Percentiles rank a stretch among this genome's conserved stretches.
Conservation (phyloP, 768 basidiomycete genomes). For the Psilocybe azurescens region DNA sequence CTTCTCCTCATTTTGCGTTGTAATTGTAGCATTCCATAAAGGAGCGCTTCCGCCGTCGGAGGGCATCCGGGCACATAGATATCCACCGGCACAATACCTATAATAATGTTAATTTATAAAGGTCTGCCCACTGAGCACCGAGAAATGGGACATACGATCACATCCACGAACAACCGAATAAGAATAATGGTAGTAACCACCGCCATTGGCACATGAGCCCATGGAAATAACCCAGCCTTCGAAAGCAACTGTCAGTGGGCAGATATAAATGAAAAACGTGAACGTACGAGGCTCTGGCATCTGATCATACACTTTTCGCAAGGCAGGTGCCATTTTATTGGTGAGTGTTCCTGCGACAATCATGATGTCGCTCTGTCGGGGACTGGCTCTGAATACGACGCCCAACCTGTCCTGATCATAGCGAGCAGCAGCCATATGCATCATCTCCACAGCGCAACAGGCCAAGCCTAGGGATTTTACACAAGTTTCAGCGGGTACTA, state of each 20-base stretch:
- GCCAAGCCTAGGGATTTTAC: constrained; percentile 71
- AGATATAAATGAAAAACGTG: constrained; percentile 7
- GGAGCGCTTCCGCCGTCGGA: constrained; percentile 93
- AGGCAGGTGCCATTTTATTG: constrained; percentile 99
- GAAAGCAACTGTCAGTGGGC: constrained; percentile 4
- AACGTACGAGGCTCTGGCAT: constrained; percentile 95
- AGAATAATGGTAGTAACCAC: constrained; percentile 97
- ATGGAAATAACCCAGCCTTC: constrained; percentile 98
- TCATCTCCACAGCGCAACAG: constrained; percentile 99
- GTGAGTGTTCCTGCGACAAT: constrained; percentile 99
- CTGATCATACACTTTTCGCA: constrained; percentile 96
- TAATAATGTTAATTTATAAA: constrained; percentile 14
- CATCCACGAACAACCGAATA: constrained; percentile 99
- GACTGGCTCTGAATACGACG: constrained; percentile 98
- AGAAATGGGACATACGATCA: constrained; percentile 67
- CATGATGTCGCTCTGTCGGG: constrained; percentile 97
- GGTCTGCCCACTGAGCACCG: background rate
- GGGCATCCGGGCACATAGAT: constrained; percentile 98
- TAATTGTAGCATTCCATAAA: constrained; percentile 96
- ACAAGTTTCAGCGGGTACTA: constrained; percentile 8
- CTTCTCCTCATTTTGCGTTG: constrained; percentile 95
- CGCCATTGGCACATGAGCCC: constrained; percentile 99
- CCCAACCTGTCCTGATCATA: constrained; percentile 99
- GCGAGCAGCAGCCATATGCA: constrained; percentile 99
- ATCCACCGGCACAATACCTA: constrained; percentile 96